Conservation (phyloP, 495 filamentous ascomycete genomes). For the Penicillium dipodomyicola region DNA sequence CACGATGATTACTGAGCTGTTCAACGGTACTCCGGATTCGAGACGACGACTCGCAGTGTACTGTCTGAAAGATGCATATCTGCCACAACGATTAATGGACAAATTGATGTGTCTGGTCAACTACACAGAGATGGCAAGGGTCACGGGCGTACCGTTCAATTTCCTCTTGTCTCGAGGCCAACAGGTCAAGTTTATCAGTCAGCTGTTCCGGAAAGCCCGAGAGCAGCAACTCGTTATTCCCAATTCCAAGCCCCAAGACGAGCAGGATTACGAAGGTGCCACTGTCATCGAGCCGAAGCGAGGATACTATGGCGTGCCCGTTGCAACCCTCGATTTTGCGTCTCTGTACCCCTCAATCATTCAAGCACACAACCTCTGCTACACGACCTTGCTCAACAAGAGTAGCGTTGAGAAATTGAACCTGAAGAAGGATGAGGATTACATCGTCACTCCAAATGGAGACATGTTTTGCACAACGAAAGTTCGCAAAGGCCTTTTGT, state of each 20-base stretch:
- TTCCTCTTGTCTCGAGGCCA: constrained; percentile 89
- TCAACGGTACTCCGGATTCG: constrained; percentile 91
- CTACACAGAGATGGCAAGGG: constrained; percentile 99
- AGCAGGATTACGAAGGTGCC: constrained; percentile 90
- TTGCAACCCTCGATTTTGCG: constrained; percentile 98
- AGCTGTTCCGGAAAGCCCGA: constrained; percentile 90
- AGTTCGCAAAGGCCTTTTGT: constrained; percentile 85
- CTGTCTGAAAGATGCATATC: constrained; percentile 95
- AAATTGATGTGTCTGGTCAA: constrained; percentile 97
- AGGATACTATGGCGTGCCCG: constrained; percentile 89
- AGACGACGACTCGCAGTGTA: constrained; percentile 89
- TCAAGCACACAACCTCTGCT: constrained; percentile 97
- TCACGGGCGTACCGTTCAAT: constrained; percentile 97
- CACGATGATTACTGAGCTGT: constrained; percentile 98
- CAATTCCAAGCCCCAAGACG: constrained; percentile 65
- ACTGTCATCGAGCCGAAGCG: constrained; percentile 95
- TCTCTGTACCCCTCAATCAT: constrained; percentile 99
- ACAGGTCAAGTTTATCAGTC: constrained; percentile 96
- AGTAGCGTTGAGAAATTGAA: constrained; percentile 67
- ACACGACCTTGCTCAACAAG: constrained; percentile 90
- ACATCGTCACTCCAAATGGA: constrained; percentile 90
- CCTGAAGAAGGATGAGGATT: constrained; percentile 84
- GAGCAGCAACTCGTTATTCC: constrained; percentile 93
- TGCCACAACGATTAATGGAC: constrained; percentile 93
- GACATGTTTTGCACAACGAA: constrained; percentile 90